Percentiles rank a stretch among this genome's conserved stretches.
phyloP scores from a whole-genome alignment of 1,139 yeast genomes.

The Starmera stellimalicola region DNA sequence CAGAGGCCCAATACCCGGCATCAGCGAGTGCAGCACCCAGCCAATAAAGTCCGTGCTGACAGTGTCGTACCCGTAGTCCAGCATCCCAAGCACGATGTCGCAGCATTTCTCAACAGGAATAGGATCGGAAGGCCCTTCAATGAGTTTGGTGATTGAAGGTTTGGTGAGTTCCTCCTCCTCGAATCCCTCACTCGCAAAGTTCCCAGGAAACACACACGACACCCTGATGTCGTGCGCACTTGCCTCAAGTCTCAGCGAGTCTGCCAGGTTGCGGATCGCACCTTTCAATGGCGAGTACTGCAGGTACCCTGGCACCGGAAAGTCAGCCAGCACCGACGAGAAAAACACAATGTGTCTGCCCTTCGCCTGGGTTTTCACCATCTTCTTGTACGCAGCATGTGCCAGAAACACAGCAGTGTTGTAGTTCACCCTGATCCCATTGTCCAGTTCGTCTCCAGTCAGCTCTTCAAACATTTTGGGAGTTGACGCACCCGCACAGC shows the following conservation, averaged over 20 bases:
- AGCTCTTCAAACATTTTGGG: slow-evolving; percentile 75
- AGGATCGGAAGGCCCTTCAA: slow-evolving; percentile 80
- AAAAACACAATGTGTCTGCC: slow-evolving; percentile 60
- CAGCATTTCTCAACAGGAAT: slow-evolving; percentile 65
- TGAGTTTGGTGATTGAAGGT: slow-evolving; percentile 70
- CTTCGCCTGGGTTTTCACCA: slow-evolving; percentile 19
- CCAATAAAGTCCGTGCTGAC: slow-evolving; percentile 81
- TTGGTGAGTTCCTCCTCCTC: slow-evolving; percentile 74
- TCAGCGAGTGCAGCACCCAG: slow-evolving; percentile 64
- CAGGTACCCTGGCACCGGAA: slow-evolving; percentile 83
- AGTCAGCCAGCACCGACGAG: slow-evolving; percentile 76
- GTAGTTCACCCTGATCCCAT: slow-evolving; percentile 64
- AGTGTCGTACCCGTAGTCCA: slow-evolving; percentile 61
- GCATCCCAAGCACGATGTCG: slow-evolving; percentile 41
- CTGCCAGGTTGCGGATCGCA: slow-evolving; percentile 68
- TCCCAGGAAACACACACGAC: slow-evolving; percentile 73
- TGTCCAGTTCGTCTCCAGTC: slow-evolving; percentile 43
- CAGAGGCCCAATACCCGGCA: slow-evolving; percentile 43
- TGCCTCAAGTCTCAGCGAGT: slow-evolving; percentile 75
- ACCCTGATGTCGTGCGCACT: slow-evolving; percentile 55
- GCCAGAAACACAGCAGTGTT: slow-evolving; percentile 61
- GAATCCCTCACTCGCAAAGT: slow-evolving; percentile 83
- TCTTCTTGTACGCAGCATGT: slow-evolving; percentile 48
- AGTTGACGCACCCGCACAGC: slow-evolving; percentile 83
- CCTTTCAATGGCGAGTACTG: slow-evolving; percentile 88